phyloP scores from a whole-genome alignment of 1,284 basidiomycete genomes.

The Papiliotrema terrestris region DNA sequence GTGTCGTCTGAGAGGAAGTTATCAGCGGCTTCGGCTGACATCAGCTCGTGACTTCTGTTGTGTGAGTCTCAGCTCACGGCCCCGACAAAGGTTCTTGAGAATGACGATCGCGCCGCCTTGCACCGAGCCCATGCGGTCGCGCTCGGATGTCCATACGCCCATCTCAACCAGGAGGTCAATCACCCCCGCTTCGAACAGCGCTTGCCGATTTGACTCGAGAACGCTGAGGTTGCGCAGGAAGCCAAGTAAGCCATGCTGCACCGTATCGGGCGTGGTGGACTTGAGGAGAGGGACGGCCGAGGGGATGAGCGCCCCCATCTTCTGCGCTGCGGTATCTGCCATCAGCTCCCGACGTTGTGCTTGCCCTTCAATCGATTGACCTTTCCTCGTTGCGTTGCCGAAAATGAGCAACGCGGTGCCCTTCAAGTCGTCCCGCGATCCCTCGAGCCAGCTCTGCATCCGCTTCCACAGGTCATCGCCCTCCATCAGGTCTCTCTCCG shows the following conservation, averaged over 20 bases:
- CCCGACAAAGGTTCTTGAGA: constrained; percentile 79
- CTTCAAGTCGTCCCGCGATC: constrained; percentile 61
- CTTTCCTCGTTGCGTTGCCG: constrained; percentile 58
- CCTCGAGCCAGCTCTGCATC: constrained; percentile 56
- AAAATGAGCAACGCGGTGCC: constrained; percentile 50
- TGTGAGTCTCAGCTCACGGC: constrained; percentile 27
- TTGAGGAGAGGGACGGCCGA: constrained; percentile 55
- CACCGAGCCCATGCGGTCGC: constrained; percentile 76
- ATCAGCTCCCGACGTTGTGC: neutral
- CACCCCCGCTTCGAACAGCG: constrained; percentile 63
- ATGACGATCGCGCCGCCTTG: constrained; percentile 85
- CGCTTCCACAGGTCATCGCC: constrained; percentile 45
- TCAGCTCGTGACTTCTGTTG: no score
- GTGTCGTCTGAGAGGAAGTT: constrained; percentile 12
- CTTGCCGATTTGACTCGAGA: constrained; percentile 58
- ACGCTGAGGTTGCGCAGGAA: constrained; percentile 81
- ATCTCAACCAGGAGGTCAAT: constrained; percentile 62
- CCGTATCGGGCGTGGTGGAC: constrained; percentile 60
- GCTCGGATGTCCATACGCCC: constrained; percentile 65
- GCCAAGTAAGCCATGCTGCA: constrained; percentile 79
- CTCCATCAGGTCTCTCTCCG: constrained; percentile 50
- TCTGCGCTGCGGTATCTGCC: constrained; percentile 2
- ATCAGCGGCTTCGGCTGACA: constrained; percentile 10
- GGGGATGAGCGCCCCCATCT: constrained; percentile 2
- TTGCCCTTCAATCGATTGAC: constrained; percentile 53